Evolutionary conservation across 2,329 filamentous ascomycete species (phyloP), one percentile per base, ranked within the genome.

Genomic region (Ceratocystis cubensis): DNA sequence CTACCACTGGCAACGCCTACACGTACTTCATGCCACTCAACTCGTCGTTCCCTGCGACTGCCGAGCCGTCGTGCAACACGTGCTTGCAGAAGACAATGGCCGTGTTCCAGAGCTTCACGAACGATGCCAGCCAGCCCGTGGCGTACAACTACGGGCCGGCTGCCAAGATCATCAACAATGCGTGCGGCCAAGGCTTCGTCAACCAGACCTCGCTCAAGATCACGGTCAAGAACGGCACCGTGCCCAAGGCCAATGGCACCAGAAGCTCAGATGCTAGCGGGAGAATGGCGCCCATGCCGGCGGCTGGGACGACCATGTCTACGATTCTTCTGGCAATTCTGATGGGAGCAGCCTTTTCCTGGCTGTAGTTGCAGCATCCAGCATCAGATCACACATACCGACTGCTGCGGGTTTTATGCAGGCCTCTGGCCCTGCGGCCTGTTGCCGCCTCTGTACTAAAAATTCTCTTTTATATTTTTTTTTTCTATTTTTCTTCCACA

Each of bases 21-120:
- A 81, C 94, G 45, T 99, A 96, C 77, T 93, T 88, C 72, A 79
- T 97, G 2, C 89, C 92, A 0, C 81, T 96, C 66, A 94, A 94
- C 68, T 81, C 86, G 50, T 75, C 80, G 0, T 77, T 96, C 13
- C 89, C 89, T 0, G 80, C 78, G 15, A 82, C 82, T 25, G 83
- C 86, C 30, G 79, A 80, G n/a, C 89, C 91, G 0, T 84, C 82
- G 0, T 99, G 94, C 78, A 86, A 83, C 71, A 77, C 78, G 50
- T 97, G 94, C 74, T 79, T 94, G 56, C 80, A 86, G 72, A 80
- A 89, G 69, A 93, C 89, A 3, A 96, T 97, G 91, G 80, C 81
- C 30, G 82, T 96, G 20, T 96, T 88, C 75, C 85, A 88, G 65
- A 76, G 82, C 0, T 87, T 87, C 37, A 85, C 89, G 0, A 79